phyloP scores from a whole-genome alignment of 495 filamentous ascomycete species.

The Penicillium roqueforti region DNA sequence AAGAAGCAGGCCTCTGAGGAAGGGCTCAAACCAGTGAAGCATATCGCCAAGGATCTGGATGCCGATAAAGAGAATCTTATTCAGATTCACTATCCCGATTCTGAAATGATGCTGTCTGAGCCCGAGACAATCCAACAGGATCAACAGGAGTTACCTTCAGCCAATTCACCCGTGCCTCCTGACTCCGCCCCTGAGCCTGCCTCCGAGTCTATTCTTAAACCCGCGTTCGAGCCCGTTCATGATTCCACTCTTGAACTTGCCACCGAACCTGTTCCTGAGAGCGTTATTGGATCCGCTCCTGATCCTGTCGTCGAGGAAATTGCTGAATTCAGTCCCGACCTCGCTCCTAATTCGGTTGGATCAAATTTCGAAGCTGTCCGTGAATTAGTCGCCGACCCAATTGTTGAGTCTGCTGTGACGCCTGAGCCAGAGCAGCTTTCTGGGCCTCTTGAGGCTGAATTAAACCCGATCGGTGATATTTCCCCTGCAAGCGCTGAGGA shows the following conservation, averaged over 20 bases:
- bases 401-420: constrained; percentile 14
- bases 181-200: constrained; percentile 5
- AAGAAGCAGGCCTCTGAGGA: constrained; percentile 22
- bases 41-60: constrained; percentile 4
- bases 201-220: background rate
- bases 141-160: constrained; percentile 1
- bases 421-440: background rate
- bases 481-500: constrained; percentile 17
- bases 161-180: constrained; percentile 2
- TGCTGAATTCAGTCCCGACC: constrained; percentile 2
- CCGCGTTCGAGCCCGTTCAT: background rate
- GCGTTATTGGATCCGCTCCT: background rate
- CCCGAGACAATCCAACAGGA: constrained; percentile 1
- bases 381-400: background rate
- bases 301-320: background rate
- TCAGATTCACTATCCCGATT: constrained; percentile 7
- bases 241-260: background rate
- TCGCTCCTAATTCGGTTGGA: background rate
- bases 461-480: constrained; percentile 23
- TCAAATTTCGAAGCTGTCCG: background rate
- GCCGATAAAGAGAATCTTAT: constrained; percentile 36
- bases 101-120: constrained; percentile 6
- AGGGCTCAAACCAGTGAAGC: constrained; percentile 5
- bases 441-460: constrained; percentile 11
- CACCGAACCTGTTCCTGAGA: background rate